Evolutionary conservation across 805 yeast species (phyloP), one percentile per base, ranked within the genome.

Genomic region (Hanseniaspora taiwanica): DNA sequence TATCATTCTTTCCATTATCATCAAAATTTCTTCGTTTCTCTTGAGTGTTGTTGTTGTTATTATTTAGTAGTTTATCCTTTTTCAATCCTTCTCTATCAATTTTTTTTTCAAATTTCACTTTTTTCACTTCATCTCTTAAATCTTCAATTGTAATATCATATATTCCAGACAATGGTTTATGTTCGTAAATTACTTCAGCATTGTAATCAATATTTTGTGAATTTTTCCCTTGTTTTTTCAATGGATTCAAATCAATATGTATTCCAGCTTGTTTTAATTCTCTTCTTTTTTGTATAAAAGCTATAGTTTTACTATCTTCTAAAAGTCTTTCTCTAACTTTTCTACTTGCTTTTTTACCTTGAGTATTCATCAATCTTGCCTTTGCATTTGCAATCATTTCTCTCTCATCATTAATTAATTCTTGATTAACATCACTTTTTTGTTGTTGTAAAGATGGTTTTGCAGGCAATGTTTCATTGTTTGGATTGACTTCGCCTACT

Each of bases 331-430:
- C 97, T 42, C 96, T 66, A 2, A 79, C 83, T 54, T 87, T 85
- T 43, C 97, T 62, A 43, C 87, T 83, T 0, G 96, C 96, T 58
- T 89, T 89, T 49, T 87, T 86, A 44, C 97, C 98, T 56, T 81
- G 85, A 0, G 96, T 86, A 51, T 85, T 87, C 10, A 94, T 83
- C 46, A 89, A 63, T 49, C 98, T 71, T 1, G 96, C 94, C 37
- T 80, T 71, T 1, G 98, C 98, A 55, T 91, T 98, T n/a, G 84
- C 75, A 6, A 87, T 59, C 96, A 87, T 85, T 56, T 89, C 96
- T 42, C 72, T 63, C 51, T 89, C 96, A 44, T 84, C 95, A 34
- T 85, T 96, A 43, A 78, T 87, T 68, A 85, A 63, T 21, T 78
- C 82, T 12, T 72, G 77, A 96, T 89, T 2, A 84, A 84, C 44